These are phyloP conservation scores for Chamaecyparis obtusa DNA, from an alignment of 75 land plant species.

Conservation along the genomic window DNA sequence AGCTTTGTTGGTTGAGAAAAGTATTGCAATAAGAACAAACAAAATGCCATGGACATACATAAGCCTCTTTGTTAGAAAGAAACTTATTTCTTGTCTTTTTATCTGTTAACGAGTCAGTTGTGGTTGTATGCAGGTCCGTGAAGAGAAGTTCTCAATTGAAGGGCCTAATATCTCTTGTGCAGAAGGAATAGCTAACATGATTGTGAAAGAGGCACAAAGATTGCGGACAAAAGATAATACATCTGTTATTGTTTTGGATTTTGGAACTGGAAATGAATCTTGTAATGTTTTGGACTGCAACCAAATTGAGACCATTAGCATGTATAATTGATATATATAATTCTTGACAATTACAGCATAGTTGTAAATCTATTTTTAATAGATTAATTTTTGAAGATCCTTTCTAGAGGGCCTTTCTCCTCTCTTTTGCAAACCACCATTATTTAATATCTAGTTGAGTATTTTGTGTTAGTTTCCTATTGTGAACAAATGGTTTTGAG, in stretches of 20 bases:
- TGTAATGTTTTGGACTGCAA: conserved; percentile 21
- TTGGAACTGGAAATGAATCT: conserved; percentile 31
- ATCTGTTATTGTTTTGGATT: conserved; percentile 78
- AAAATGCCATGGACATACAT: background rate
- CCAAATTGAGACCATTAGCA: background rate
- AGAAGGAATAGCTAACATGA: conserved; percentile 60
- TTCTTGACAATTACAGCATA: background rate
- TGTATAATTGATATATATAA: background rate
- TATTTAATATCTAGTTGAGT: background rate
- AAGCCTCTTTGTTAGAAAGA: background rate
- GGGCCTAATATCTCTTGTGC: conserved; percentile 40
- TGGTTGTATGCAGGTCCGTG: conserved; percentile 49
- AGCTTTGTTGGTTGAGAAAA: background rate
- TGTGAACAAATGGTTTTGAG: background rate
- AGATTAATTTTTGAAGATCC: background rate
- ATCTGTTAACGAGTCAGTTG: background rate
- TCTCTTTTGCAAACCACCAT: background rate
- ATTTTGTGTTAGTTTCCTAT: background rate
- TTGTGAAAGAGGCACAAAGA: conserved; percentile 74
- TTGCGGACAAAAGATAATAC: conserved; percentile 91
- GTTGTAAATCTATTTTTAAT: background rate
- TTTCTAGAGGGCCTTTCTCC: background rate
- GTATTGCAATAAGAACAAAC: background rate
- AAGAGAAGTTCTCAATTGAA: conserved; percentile 21
- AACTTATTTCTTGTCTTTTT: background rate